Base-by-base conservation (phyloP, 2,329 filamentous ascomycete genomes). In the Colletotrichum trifolii region DNA sequence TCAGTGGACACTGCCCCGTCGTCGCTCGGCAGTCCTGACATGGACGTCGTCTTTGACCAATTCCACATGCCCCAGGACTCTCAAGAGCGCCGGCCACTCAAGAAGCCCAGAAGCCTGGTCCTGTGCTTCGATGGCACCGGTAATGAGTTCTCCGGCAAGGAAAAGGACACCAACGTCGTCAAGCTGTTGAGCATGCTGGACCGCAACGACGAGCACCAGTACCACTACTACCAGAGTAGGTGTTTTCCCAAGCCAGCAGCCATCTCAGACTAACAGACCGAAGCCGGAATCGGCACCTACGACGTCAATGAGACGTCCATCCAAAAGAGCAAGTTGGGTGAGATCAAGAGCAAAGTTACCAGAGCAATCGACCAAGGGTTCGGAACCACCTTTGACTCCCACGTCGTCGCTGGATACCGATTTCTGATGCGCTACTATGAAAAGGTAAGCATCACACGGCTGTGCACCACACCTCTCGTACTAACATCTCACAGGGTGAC, bases 381-480 rank as follows among this genome's bases (percentile, higher is more conserved):
- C 4, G 82, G 80, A 3, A 79, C 73, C 15, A 80, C 81, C 0
- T 85, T 86, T 54, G 82, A 82, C 50, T 75, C 78, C 2, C 84
- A 87, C 56, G 82, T 87, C 11, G 79, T 83, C 49, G 80, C 78
- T 12, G 84, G 83, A 0, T 87, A 87, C 67, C 74, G 79, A 3
- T 87, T 87, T 64, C 67, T 86, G 35, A 86, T 87, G 84, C 79
- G 81, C 6, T 83, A 82, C 70, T 86, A 86, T 60, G 74, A 77
- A 17, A 69, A 72, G 17, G 79, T 76, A 66, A 70, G 77, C 64
- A n/a, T 6, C 1, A 13, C 10, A 0, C 8, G 7, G 40, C 25
- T 15, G 13, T 4, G 12, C 43, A 43, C n/a, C 2, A 6, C 3
- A 2, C 8, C 3, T 4, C 8, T 8, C 15, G 11, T 36, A 13